Base-by-base conservation (phyloP, 2,329 filamentous ascomycete genomes). In the Fusarium poae region DNA sequence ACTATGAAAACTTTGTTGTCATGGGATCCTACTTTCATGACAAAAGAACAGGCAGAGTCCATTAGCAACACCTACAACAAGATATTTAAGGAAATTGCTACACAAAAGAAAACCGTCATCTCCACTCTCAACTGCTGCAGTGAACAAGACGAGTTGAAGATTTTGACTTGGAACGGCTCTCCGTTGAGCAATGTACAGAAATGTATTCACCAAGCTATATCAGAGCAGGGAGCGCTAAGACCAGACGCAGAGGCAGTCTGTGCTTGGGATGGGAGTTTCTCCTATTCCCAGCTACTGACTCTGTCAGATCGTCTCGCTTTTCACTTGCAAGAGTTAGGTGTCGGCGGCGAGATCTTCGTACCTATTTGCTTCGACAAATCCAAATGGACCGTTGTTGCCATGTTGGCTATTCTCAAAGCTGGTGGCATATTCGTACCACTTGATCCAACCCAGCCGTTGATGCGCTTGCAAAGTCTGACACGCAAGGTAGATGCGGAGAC, bases 1-100 rank as follows among this genome's bases (percentile, higher is more conserved):
- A 74, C 59, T 0, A 40, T 73, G 11, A 23, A 65, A 1, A 74
- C 60, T 2, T 12, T 64, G 25, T 67, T 81, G 8, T 76, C 76
- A 23, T 79, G 79, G 35, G 63, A 82, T 25, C 75, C 77, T 50
- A 76, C 78, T 6, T 79, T 81, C 53, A 82, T 84, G 30, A 77
- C 78, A 3, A 70, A 78, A 8, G 67, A 75, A 2, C 83, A 85
- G 56, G 81, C 82, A 0, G 72, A 75, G n/a, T 83, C 81, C 46
- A 73, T 88, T 8, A 81, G 81, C 13, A 80, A 79, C 65, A 84
- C 84, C 0, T 86, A 87, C 50, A 81, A 83, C 27, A 81, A 82
- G 57, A 81, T 85, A 3, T 77, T 88, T 35, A 74, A 78, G 20
- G 77, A 81, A 18, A 79, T 85, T 0, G 53, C 83, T 25, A 76